Evolutionary conservation across 495 filamentous ascomycete genomes (phyloP).

Genomic region (Niebla homalea): DNA sequence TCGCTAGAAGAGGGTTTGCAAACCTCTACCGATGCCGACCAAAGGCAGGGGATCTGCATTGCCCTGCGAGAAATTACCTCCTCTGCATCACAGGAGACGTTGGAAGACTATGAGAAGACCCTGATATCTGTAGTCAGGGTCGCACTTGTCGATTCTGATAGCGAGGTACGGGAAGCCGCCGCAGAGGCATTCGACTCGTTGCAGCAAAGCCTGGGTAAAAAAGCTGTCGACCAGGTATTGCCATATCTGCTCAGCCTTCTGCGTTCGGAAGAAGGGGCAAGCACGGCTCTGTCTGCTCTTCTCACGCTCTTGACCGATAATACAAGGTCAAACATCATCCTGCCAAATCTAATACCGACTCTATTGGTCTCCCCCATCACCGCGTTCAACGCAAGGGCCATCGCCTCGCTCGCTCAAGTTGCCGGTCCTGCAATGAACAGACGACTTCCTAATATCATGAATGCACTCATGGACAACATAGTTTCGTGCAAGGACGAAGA

Average conservation of each 20-base stretch:
- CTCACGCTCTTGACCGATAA: constrained; percentile 88
- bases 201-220: constrained; percentile 87
- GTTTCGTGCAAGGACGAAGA: constrained; percentile 63
- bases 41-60: constrained; percentile 95
- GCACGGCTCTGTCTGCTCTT: constrained; percentile 83
- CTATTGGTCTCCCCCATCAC: constrained; percentile 82
- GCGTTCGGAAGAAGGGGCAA: constrained; percentile 69
- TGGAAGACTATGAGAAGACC: constrained; percentile 90
- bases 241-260: constrained; percentile 82
- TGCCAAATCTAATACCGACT: constrained; percentile 90
- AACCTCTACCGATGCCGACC: constrained; percentile 77
- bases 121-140: constrained; percentile 89
- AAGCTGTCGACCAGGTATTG: constrained; percentile 83
- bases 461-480: constrained; percentile 85
- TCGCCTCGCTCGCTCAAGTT: constrained; percentile 85
- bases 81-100: constrained; percentile 75
- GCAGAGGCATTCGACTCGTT: constrained; percentile 93
- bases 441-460: constrained; percentile 76
- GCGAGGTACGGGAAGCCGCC: constrained; percentile 85
- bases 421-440: constrained; percentile 80
- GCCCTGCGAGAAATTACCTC: constrained; percentile 85
- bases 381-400: constrained; percentile 82
- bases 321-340: constrained; percentile 86
- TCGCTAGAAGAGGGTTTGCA: constrained; percentile 88
- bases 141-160: constrained; percentile 78